Percentiles rank a stretch among this genome's conserved stretches.
Evolutionary conservation across 768 basidiomycete genomes (phyloP).

Genomic region (Dioszegia hungarica): DNA sequence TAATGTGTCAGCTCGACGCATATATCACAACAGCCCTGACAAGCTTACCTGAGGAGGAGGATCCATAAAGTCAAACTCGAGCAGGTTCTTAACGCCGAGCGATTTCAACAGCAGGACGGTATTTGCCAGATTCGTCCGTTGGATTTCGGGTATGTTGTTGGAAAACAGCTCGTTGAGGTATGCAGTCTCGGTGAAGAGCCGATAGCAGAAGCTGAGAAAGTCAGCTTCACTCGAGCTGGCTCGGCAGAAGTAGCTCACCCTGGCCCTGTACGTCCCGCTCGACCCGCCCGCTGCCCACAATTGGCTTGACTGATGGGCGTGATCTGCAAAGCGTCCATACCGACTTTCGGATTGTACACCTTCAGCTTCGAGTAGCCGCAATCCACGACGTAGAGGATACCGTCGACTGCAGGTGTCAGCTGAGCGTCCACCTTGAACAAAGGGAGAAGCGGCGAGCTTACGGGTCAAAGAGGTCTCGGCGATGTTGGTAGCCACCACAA

Average conservation of each 20-base stretch:
- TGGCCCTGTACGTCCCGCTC: constrained; percentile 91
- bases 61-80: constrained; percentile 99
- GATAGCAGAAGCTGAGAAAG: constrained; percentile 77
- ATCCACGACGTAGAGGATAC: constrained; percentile 94
- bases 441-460: constrained; percentile 39
- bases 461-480: constrained; percentile 91
- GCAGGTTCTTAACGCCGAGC: constrained; percentile 89
- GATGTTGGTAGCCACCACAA: constrained; percentile 97
- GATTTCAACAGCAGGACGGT: constrained; percentile 92
- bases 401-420: constrained; percentile 63
- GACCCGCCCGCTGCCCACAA: constrained; percentile 89
- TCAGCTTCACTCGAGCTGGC: constrained; percentile 9
- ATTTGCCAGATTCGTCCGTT: constrained; percentile 94
- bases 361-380: constrained; percentile 95
- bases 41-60: constrained; percentile 87
- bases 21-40: background rate
- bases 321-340: constrained; percentile 98
- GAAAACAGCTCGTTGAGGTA: constrained; percentile 92
- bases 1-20: constrained; percentile 40
- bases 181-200: constrained; percentile 94
- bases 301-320: constrained; percentile 99
- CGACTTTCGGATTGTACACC: constrained; percentile 97
- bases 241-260: constrained; percentile 58
- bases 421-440: constrained; percentile 49
- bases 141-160: constrained; percentile 96